A percentile compares a stretch with the other conserved stretches of the same genome.
These are phyloP conservation scores for Rutstroemia sp. DNA, from an alignment of 2,329 filamentous ascomycete genomes.

Conservation along the genomic window DNA sequence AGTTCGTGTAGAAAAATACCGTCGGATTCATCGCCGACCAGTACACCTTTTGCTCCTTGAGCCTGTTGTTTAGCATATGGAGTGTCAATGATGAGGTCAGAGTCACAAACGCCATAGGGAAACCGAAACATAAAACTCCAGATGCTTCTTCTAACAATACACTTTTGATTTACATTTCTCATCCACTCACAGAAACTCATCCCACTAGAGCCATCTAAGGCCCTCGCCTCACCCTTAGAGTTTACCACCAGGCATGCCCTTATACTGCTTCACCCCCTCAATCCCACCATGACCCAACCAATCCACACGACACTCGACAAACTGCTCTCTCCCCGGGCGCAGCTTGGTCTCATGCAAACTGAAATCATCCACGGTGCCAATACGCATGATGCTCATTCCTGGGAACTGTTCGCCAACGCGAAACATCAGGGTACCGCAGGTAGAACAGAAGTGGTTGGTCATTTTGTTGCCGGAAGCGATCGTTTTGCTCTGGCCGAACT, in stretches of 20 bases:
- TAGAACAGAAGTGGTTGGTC: conserved; percentile 54
- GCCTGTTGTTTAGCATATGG: too few relatives aligned
- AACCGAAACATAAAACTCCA: too few relatives aligned
- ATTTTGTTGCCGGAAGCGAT: conserved; percentile 42
- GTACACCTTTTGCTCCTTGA: too few relatives aligned
- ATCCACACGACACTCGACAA: conserved; percentile 40
- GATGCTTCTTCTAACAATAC: too few relatives aligned
- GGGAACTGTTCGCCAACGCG: conserved; percentile 39
- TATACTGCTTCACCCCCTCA: conserved; percentile 31
- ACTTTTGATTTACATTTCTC: too few relatives aligned
- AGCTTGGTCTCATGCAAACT: conserved; percentile 48
- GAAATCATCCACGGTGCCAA: conserved; percentile 58
- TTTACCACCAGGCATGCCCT: neutral
- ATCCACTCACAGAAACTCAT: too few relatives aligned
- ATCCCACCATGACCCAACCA: conserved; percentile 36
- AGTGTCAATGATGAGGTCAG: too few relatives aligned
- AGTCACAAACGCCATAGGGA: too few relatives aligned
- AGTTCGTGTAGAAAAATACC: too few relatives aligned
- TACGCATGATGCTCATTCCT: conserved; percentile 40
- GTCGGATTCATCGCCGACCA: too few relatives aligned
- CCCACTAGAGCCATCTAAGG: too few relatives aligned
- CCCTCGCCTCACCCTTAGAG: too few relatives aligned
- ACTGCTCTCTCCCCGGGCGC: conserved; percentile 46
- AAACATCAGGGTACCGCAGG: conserved; percentile 56
- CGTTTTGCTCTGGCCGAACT: conserved; percentile 39